Base-by-base conservation (phyloP, 805 yeast genomes). In the Metschnikowia cerradonensis region DNA sequence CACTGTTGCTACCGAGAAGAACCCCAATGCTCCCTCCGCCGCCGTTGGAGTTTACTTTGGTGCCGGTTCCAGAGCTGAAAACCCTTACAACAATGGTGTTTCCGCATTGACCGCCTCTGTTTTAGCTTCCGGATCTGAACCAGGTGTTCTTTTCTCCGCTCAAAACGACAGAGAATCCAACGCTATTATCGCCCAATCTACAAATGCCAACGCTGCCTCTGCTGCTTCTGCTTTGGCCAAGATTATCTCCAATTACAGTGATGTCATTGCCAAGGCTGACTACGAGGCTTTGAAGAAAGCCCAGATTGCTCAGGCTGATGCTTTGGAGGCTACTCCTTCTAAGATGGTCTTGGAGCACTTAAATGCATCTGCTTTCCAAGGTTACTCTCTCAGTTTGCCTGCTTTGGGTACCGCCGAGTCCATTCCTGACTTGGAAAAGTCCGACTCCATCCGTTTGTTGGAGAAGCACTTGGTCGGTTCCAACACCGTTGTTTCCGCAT, bases 301-400 rank as follows among this genome's bases (percentile, higher is more conserved):
- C 36, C 77, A 81, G 55, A 66, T 76, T 50, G 67, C 71, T 19
- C 67, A 73, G 55, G 78, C 84, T 51, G 79, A 74, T 41, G 67
- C 68, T 34, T 75, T 84, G 54, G 95, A 88, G 74, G 66, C 72
- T 48, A 67, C 60, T 52, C 80, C 85, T 60, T 76, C 79, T 54
- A 67, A 76, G 50, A 78, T 76, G 71, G 86, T 84, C 47, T 62
- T 83, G 60, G 88, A 85, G 73, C 95, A 88, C 72, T 78, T 88
- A 75, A 81, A 83, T 65, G 81, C 91, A 53, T 80, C 91, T 55
- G 96, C 95, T 50, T 88, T 83, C 86, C 96, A 88, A 75, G 89
- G 90, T 64, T 83, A 89, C 63, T 83, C 94, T 31, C 76, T 88
- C 59, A 86, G 86, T 49, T 75, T 88, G 66, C 94, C 96, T 69